Base-by-base conservation (phyloP, 225 moss, liverwort and hornwort genomes). In the Sphagnum tenellum region DNA sequence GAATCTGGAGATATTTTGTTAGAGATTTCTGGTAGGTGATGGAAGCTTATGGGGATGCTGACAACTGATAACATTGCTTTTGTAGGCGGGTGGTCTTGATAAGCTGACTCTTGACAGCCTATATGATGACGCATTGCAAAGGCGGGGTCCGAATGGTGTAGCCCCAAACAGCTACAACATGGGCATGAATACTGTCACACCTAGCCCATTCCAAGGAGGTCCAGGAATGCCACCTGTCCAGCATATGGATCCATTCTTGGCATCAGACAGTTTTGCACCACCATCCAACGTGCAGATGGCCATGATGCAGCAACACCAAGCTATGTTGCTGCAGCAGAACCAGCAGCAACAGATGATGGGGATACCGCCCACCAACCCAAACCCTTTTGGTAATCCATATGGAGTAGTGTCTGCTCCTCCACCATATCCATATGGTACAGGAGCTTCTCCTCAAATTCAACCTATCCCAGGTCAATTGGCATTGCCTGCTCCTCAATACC, bases 81-180 rank as follows among this genome's bases (percentile, higher is more conserved):
- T 29, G 12, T 47, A 29, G 56, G 52, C 70, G 46, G 54, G 50
- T 11, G 84, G 80, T 0, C 77, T 84, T 67, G 77, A 84, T 59
- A 80, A 77, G 75, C 75, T 70, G 66, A 57, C 76, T 57, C 77
- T 83, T 1, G 74, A 83, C 67, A 83, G 74, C 68, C 67, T 83
- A 6, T 83, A 83, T 11, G 79, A 83, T 54, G 77, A 79, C n/a
- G 83, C 83, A 14, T 71, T 79, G 67, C 77, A 83, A 46, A 77
- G 69, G 60, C 74, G 77, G 11, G 68, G 70, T 56, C 73, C 52
- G 1, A 5, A 68, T 71, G 64, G 52, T n/a, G 61, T 64, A 29
- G 66, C 52, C 4, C 56, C 62, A 14, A 66, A 66, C 49, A 46
- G 60, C 47, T 67, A 65, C 65, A 76, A 67, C 55, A 63, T 71